Conservation (phyloP, 176 grass and related monocot genomes). For the Lolium rigidum region DNA sequence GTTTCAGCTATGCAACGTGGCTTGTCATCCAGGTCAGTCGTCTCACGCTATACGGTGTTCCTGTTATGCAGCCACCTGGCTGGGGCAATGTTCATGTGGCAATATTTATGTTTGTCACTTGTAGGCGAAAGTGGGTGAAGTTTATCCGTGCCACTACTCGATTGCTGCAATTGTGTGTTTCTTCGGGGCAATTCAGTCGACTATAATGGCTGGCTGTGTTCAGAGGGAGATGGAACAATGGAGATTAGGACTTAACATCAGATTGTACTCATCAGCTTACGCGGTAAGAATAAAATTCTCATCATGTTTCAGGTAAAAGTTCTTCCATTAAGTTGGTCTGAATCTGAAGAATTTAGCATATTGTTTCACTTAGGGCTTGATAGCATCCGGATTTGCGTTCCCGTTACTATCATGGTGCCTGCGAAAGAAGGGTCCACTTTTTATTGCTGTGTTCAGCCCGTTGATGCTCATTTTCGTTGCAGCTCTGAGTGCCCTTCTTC, state of each 20-base stretch:
- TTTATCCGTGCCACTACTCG: conserved; percentile 46
- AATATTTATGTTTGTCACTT: not conserved
- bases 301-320: not conserved
- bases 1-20: conserved; percentile 52
- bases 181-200: conserved; percentile 48
- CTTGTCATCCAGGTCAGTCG: conserved; percentile 52
- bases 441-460: conserved; percentile 62
- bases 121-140: conserved; percentile 41
- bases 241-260: conserved; percentile 52
- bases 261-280: conserved; percentile 47
- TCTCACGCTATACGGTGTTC: not conserved
- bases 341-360: no score
- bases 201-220: conserved; percentile 13
- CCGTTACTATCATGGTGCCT: conserved; percentile 68
- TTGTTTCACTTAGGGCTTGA: conserved; percentile 32
- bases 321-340: not conserved
- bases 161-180: conserved; percentile 52
- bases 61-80: not conserved
- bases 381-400: conserved; percentile 44
- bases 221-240: conserved; percentile 31
- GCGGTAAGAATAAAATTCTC: not conserved
- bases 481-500: conserved; percentile 25
- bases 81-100: not conserved
- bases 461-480: conserved; percentile 52
- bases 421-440: conserved; percentile 56